A percentile compares a stretch with the other conserved stretches of the same genome.
Evolutionary conservation across 2,329 filamentous ascomycete species (phyloP).

Genomic region (Colletotrichum trifolii): DNA sequence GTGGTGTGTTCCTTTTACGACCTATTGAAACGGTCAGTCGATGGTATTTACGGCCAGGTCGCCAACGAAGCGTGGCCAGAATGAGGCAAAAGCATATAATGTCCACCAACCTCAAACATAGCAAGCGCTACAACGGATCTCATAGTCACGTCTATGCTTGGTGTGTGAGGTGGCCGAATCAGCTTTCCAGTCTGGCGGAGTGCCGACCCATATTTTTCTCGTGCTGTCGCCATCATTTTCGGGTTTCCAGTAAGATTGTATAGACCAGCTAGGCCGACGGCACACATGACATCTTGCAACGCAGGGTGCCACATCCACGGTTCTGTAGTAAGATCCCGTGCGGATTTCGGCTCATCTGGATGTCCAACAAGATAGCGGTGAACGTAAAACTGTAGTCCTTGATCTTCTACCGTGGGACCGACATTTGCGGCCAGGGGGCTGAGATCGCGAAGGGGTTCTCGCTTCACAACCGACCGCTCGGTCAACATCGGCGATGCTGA

Average conservation of each 20-base stretch:
- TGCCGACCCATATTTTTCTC: constrained; percentile 64
- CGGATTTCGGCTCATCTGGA: constrained; percentile 58
- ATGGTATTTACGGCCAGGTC: neutral
- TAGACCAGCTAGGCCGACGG: constrained; percentile 68
- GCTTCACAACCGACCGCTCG: constrained; percentile 24
- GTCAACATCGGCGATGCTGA: constrained; percentile 24
- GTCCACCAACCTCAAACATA: constrained; percentile 66
- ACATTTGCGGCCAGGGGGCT: constrained; percentile 45
- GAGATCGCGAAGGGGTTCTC: constrained; percentile 19
- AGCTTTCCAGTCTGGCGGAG: constrained; percentile 59
- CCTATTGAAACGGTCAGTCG: constrained; percentile 44
- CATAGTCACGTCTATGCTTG: constrained; percentile 57
- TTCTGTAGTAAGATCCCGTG: constrained; percentile 49
- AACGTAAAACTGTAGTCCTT: constrained; percentile 62
- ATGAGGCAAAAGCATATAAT: too few relatives aligned
- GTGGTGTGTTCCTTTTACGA: constrained; percentile 59
- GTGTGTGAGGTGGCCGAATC: constrained; percentile 48
- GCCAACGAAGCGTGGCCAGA: too few relatives aligned
- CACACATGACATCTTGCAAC: constrained; percentile 62
- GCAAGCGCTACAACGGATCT: constrained; percentile 67
- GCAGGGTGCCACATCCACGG: constrained; percentile 52
- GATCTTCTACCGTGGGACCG: constrained; percentile 56
- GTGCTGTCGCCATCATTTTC: constrained; percentile 58
- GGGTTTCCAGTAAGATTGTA: constrained; percentile 63
- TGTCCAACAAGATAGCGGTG: constrained; percentile 62